These are phyloP conservation scores for Aspergillus sp. DNA, from an alignment of 2,329 filamentous ascomycete species.

Conservation along the genomic window DNA sequence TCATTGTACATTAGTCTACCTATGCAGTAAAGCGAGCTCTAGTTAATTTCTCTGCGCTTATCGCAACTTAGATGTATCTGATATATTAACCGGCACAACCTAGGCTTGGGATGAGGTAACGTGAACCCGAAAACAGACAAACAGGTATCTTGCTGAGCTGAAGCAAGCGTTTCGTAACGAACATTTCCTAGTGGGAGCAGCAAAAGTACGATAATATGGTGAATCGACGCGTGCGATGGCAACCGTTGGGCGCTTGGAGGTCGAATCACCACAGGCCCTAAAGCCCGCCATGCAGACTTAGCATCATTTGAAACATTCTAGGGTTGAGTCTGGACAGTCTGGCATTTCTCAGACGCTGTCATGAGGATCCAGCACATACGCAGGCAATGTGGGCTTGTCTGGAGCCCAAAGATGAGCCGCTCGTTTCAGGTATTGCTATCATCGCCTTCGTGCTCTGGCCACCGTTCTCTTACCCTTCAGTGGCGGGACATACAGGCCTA, in stretches of 20 bases:
- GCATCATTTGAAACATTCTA: not conserved
- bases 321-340: not conserved
- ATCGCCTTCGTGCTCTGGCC: not conserved
- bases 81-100: too few relatives aligned
- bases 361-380: not conserved
- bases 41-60: too few relatives aligned
- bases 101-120: too few relatives aligned
- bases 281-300: not conserved
- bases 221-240: not conserved
- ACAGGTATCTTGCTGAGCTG: too few relatives aligned
- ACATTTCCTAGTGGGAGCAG: too few relatives aligned
- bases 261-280: not conserved
- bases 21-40: too few relatives aligned
- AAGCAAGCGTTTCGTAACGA: too few relatives aligned
- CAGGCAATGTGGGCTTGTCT: not conserved
- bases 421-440: not conserved
- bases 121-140: too few relatives aligned
- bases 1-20: too few relatives aligned
- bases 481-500: not conserved
- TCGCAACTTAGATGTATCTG: too few relatives aligned
- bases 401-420: constrained; percentile 5
- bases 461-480: not conserved
- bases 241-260: not conserved
- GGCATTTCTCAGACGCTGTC: not conserved
- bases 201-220: not conserved